Base-by-base conservation (phyloP, 2,329 filamentous ascomycete species). In the Ceratocystis eucalypticola region DNA sequence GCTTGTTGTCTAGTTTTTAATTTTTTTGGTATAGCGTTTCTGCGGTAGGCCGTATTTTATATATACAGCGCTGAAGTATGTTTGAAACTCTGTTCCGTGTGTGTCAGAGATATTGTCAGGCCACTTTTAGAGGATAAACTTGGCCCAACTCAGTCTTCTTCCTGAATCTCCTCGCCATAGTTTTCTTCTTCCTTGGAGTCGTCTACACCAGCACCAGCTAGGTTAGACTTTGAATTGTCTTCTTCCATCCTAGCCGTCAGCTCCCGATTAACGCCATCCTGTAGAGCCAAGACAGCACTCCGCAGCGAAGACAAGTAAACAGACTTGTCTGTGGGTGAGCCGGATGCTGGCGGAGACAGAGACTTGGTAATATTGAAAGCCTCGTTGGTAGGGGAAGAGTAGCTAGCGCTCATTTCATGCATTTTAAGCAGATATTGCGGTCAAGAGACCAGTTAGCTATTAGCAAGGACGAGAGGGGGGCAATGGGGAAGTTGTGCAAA, bases 141-240 rank as follows among this genome's bases (percentile, higher is more conserved):
- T 28, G 10, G 8, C 4, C 6, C 17, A 3, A n/a, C 55, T 59
- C 55, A 73, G 65, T 82, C 82, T 66, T 88, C 87, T 53, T 88
- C 86, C 62, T 87, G 85, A 12, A 86, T 83, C 74, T 96, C 91
- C 75, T 96, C 91, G 61, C 91, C 91, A 73, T 96, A 96, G 73
- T 91, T 88, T 71, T 89, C 84, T 72, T 91, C 88, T 72, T 86
- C 84, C 69, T 82, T 80, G 10, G 75, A 78, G 68, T 86, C 83
- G 68, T 84, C 80, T 8, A 78, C 71, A 7, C 68, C 71, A 61
- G 68, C 71, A 63, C 69, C 71, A 20, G 64, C 50, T 67, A 72
- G 62, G 67, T 72, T 68, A 15, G 77, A 76, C n/a, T 48, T 64
- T 8, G 53, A 28, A 28, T 86, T 88, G 73, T 91, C 88, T 69